These are phyloP conservation scores for Monosporascus sp. DNA, from an alignment of 2,329 filamentous ascomycete genomes.

Conservation along the genomic window DNA sequence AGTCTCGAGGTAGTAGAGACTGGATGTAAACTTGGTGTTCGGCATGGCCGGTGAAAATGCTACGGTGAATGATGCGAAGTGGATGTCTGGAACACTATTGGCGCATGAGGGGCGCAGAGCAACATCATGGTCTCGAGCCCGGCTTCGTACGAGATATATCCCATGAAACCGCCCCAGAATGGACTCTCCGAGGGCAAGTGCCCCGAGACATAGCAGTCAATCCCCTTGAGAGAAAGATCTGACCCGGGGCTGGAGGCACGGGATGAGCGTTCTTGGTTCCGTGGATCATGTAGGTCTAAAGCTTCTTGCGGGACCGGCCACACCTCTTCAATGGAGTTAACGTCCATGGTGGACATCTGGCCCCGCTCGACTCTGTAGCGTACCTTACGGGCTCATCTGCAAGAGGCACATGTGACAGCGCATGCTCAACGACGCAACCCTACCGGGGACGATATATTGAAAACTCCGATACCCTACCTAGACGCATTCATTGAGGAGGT, in stretches of 20 bases:
- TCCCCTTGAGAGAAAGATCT: not conserved
- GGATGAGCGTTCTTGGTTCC: not conserved
- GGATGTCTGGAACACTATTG: slow-evolving; percentile 45
- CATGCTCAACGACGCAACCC: not conserved
- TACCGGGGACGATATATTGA: not conserved
- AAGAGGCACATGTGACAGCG: not conserved
- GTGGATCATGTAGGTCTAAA: not conserved
- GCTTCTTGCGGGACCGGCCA: not conserved
- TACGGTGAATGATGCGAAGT: slow-evolving; percentile 57
- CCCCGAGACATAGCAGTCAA: not conserved
- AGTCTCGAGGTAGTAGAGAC: slow-evolving; percentile 40
- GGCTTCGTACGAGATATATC: slow-evolving; percentile 64
- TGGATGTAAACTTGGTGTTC: slow-evolving; percentile 53
- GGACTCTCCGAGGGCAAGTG: slow-evolving; percentile 27
- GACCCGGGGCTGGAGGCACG: not conserved
- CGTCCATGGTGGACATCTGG: not conserved
- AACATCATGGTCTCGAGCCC: slow-evolving; percentile 50
- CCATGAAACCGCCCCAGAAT: slow-evolving; percentile 67
- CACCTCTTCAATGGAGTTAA: not conserved
- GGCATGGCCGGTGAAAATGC: slow-evolving; percentile 60
- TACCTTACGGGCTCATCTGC: not conserved
- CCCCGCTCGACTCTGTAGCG: not conserved
- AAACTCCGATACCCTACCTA: not conserved
- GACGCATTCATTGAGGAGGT: not conserved
- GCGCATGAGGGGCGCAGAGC: slow-evolving; percentile 17